Base-by-base conservation (phyloP, 2,329 filamentous ascomycete species). In the Paracamarosporium sp. region DNA sequence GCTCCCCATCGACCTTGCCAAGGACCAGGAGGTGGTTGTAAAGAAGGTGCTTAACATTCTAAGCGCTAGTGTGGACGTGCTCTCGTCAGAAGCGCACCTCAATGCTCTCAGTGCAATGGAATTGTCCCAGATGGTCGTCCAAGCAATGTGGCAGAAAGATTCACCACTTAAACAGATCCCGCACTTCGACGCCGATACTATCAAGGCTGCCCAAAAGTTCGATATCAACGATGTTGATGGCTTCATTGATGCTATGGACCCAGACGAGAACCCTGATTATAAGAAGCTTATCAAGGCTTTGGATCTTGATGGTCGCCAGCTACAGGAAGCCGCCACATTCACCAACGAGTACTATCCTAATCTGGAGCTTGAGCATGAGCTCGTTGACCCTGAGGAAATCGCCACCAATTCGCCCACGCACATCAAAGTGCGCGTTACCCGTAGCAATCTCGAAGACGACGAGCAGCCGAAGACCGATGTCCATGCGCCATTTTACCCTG, bases 71-170 rank as follows among this genome's bases (percentile, higher is more conserved):
- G 95, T 98, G 22, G 95, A 99, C 75, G 93, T 99, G 15, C 85
- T 99, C 33, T 97, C 93, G 9, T 97, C 93, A 0, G 93, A 99
- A 69, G 95, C 94, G 13, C 92, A 97, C 70, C 85, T 99, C 61
- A 99, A 99, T 73, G 94, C 95, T 59, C 96, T 97, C 89, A 93
- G 90, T 69, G 95, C 95, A 27, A 99, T 99, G 94, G 95, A 99
- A 77, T 92, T 99, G 86, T 96, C 92, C 12, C 95, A 99, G 75
- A 99, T 99, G 95, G 92, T 96, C 52, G 93, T 99, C 3, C 95
- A 99, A 79, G 93, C 90, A 48, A 97, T 98, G 92, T 99, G 95
- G 95, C 94, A 99, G 79, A 90, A 93, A 56, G 95, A 99, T 76
- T 96, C 91, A 69, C 93, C 95, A 36, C 85, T 99, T 65, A 97